A percentile compares a stretch with the other conserved stretches of the same genome.
Conservation (phyloP, 805 yeast genomes). For the Torulaspora gathmanii region DNA sequence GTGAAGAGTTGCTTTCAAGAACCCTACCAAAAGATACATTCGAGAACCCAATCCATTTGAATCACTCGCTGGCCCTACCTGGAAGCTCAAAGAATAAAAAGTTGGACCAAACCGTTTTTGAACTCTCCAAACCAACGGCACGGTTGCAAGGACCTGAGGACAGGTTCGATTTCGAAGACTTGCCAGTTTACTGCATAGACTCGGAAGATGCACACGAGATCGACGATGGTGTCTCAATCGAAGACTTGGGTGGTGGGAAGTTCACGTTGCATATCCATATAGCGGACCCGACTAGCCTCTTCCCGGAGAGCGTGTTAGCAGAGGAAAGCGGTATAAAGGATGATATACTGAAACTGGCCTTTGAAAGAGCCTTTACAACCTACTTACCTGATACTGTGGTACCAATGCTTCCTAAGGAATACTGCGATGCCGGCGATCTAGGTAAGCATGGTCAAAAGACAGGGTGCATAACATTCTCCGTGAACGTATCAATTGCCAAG, state of each 20-base stretch:
- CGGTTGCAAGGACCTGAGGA: slow-evolving; percentile 6
- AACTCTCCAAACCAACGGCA: slow-evolving; percentile 14
- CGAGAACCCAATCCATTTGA: slow-evolving; percentile 50
- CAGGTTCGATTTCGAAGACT: slow-evolving; percentile 41
- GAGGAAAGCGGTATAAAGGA: slow-evolving; percentile 21
- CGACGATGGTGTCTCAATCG: slow-evolving; percentile 85
- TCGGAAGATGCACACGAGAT: slow-evolving; percentile 76
- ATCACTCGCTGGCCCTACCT: slow-evolving; percentile 45
- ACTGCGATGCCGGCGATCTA: slow-evolving; percentile 50
- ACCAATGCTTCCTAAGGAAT: slow-evolving; percentile 64
- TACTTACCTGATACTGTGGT: slow-evolving; percentile 64
- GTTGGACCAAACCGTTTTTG: slow-evolving; percentile 38
- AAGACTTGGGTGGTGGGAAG: slow-evolving; percentile 27
- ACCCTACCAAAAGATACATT: slow-evolving; percentile 13
- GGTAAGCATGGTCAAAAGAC: slow-evolving; percentile 42
- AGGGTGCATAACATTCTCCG: slow-evolving; percentile 47
- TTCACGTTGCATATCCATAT: slow-evolving; percentile 62
- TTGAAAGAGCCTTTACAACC: slow-evolving; percentile 56
- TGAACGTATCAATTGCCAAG: slow-evolving; percentile 34
- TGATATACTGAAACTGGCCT: slow-evolving; percentile 51
- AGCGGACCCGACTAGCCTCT: slow-evolving; percentile 79
- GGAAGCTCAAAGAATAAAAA: slow-evolving; percentile 43
- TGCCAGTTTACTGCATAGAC: slow-evolving; percentile 79
- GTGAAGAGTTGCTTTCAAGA: slow-evolving; percentile 44
- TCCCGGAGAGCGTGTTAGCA: slow-evolving; percentile 35